Evolutionary conservation across 331 rosid genomes (phyloP).

Genomic region (Phaseolus coccineus): DNA sequence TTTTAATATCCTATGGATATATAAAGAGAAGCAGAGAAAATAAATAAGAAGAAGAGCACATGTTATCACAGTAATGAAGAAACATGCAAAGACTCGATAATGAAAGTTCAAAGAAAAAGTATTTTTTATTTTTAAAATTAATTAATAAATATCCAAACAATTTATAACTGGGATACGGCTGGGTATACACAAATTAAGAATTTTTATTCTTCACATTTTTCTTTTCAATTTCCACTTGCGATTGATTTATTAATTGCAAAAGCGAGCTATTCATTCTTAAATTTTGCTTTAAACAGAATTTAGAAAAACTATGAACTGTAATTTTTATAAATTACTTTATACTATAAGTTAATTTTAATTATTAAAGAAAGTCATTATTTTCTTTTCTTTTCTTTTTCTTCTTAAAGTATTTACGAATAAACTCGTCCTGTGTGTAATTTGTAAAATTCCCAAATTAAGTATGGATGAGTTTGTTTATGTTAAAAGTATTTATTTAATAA

Average conservation of each 20-base stretch:
- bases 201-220: neutral
- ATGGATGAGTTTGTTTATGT: too few relatives aligned
- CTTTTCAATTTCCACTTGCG: neutral
- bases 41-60: constrained; percentile 15
- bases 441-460: too few relatives aligned
- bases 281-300: neutral
- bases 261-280: neutral
- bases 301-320: too few relatives aligned
- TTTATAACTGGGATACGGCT: too few relatives aligned
- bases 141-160: neutral
- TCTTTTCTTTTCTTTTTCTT: too few relatives aligned
- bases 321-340: too few relatives aligned
- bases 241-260: neutral
- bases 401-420: too few relatives aligned
- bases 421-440: too few relatives aligned
- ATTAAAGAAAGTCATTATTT: too few relatives aligned
- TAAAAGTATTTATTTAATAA: too few relatives aligned
- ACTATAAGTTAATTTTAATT: too few relatives aligned
- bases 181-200: too few relatives aligned
- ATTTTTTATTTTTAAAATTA: neutral
- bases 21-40: neutral
- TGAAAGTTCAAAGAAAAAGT: constrained; percentile 23
- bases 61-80: constrained; percentile 26
- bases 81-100: constrained; percentile 32
- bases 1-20: neutral